Percentiles rank a stretch among this genome's conserved stretches.
These are phyloP conservation scores for Cercospora zeina DNA, from an alignment of 2,329 filamentous ascomycete genomes.

Conservation along the genomic window DNA sequence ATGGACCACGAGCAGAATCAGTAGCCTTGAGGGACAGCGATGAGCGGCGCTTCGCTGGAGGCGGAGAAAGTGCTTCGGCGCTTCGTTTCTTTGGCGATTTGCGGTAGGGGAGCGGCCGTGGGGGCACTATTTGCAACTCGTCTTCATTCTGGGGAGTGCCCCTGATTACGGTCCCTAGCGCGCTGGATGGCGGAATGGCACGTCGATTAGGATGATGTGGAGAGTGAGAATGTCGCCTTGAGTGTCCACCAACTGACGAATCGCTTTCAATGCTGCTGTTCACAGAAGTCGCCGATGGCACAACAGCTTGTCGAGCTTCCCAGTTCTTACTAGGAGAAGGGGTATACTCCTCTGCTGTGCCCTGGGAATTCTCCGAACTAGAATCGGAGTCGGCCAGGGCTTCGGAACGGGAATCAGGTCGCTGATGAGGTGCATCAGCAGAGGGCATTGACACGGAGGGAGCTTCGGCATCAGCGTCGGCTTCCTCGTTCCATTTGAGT, in stretches of 20 bases:
- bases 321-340: constrained; percentile 15
- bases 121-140: constrained; percentile 10
- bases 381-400: constrained; percentile 4
- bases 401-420: neutral
- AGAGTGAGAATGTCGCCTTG: constrained; percentile 3
- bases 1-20: neutral
- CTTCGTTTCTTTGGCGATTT: constrained; percentile 8
- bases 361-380: constrained; percentile 6
- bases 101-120: constrained; percentile 6
- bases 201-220: neutral
- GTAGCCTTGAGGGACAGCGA: neutral
- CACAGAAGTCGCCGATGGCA: neutral
- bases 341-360: constrained; percentile 5
- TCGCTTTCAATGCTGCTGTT: constrained; percentile 11
- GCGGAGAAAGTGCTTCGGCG: neutral
- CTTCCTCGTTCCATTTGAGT: constrained; percentile 30
- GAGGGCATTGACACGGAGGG: neutral
- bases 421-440: neutral
- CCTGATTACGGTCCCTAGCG: constrained; percentile 12
- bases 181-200: constrained; percentile 13
- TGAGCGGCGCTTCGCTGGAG: constrained; percentile 4
- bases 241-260: neutral
- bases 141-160: constrained; percentile 7
- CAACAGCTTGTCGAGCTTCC: constrained; percentile 1
- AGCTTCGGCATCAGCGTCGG: neutral